phyloP scores from a whole-genome alignment of 1,139 yeast species.

The Geotrichum fermentans region DNA sequence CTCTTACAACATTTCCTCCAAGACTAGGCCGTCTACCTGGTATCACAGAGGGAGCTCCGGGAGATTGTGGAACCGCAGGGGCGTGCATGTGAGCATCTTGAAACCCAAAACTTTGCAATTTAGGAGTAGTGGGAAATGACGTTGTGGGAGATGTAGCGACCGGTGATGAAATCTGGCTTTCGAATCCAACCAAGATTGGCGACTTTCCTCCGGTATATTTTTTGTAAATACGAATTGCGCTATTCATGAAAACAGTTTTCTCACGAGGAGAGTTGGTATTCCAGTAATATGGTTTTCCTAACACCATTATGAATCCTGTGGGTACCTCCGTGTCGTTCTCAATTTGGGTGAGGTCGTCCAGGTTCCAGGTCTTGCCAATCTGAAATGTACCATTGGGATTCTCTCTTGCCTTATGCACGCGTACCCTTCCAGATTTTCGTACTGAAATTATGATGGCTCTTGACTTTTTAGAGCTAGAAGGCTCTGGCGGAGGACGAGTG shows the following conservation, averaged over 20 bases:
- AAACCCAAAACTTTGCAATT: background rate
- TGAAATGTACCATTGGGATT: slow-evolving; percentile 71
- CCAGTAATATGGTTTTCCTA: slow-evolving; percentile 87
- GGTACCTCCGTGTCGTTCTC: slow-evolving; percentile 48
- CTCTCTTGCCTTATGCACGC: slow-evolving; percentile 82
- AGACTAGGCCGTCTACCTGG: slow-evolving; percentile 5
- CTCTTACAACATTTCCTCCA: background rate
- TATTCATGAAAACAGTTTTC: slow-evolving; percentile 59
- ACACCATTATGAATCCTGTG: slow-evolving; percentile 47
- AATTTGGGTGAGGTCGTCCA: slow-evolving; percentile 61
- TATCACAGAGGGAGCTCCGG: background rate
- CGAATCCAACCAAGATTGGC: slow-evolving; percentile 53
- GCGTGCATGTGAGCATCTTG: slow-evolving; percentile 6
- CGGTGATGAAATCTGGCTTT: slow-evolving; percentile 6
- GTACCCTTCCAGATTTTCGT: slow-evolving; percentile 56
- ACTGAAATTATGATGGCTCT: slow-evolving; percentile 46
- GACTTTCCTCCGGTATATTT: slow-evolving; percentile 63
- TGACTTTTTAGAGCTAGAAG: slow-evolving; percentile 30
- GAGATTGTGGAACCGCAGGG: slow-evolving; percentile 7
- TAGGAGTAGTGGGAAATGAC: slow-evolving; percentile 3
- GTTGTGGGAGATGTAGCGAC: background rate
- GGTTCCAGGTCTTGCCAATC: slow-evolving; percentile 90
- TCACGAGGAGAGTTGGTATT: slow-evolving; percentile 65
- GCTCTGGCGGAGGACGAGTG: slow-evolving; percentile 30
- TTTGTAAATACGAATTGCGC: slow-evolving; percentile 59